Evolutionary conservation across 768 basidiomycete species (phyloP).

Genomic region (Lepiota venenata): DNA sequence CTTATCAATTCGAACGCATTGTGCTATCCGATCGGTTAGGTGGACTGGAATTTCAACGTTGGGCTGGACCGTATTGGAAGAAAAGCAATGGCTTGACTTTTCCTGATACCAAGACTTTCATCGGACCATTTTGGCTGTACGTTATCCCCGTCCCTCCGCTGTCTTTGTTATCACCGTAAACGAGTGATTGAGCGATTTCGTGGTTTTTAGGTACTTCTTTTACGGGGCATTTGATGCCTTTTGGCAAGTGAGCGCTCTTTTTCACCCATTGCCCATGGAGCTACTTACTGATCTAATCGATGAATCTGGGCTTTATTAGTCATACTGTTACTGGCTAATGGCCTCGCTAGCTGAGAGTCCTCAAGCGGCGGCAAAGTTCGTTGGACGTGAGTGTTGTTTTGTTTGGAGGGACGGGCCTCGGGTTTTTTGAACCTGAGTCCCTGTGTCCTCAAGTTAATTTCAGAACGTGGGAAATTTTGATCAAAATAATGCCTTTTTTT

Average conservation of each 20-base stretch:
- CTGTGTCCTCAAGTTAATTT: no score
- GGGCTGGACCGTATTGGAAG: slow-evolving; percentile 21
- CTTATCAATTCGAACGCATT: no score
- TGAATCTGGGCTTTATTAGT: slow-evolving; percentile 7
- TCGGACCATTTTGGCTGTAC: slow-evolving; percentile 27
- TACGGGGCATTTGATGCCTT: slow-evolving; percentile 28
- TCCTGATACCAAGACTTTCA: slow-evolving; percentile 17
- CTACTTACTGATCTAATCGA: neutral
- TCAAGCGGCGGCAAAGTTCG: slow-evolving; percentile 24
- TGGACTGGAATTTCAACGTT: slow-evolving; percentile 25
- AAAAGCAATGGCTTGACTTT: slow-evolving; percentile 25
- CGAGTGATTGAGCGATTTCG: neutral
- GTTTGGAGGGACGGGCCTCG: no score
- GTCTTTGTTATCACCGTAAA: no score
- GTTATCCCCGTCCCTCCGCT: neutral
- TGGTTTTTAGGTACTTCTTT: slow-evolving; percentile 22
- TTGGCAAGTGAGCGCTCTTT: slow-evolving; percentile 21
- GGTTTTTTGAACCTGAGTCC: no score
- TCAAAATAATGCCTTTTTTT: neutral
- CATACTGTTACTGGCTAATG: slow-evolving; percentile 28
- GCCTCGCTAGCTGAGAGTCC: slow-evolving; percentile 23
- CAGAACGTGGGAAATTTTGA: neutral
- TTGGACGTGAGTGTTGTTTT: slow-evolving; percentile 17
- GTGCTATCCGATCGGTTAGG: no score
- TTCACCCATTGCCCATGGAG: neutral